Percentiles rank a stretch among this genome's conserved stretches.
These are phyloP conservation scores for Helicostylum pulchrum DNA, from an alignment of 192 early-diverging fungal species.

Conservation along the genomic window DNA sequence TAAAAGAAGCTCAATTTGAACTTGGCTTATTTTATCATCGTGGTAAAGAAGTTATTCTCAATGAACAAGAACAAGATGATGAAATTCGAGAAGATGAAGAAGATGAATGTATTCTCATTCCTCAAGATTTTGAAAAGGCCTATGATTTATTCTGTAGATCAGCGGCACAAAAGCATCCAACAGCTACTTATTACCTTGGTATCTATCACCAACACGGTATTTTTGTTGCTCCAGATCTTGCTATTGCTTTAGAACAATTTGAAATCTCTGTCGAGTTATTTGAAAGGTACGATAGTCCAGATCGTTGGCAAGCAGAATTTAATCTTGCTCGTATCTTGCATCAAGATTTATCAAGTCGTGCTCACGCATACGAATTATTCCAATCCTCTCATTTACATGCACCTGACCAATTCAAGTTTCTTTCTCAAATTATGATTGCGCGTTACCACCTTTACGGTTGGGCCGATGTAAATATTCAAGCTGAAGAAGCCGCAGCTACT, in stretches of 20 bases:
- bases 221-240: slow-evolving; percentile 32
- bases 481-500: slow-evolving; percentile 14
- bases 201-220: slow-evolving; percentile 29
- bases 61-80: slow-evolving; percentile 1
- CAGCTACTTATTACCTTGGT: slow-evolving; percentile 20
- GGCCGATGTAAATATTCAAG: slow-evolving; percentile 24
- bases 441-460: slow-evolving; percentile 35
- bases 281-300: not conserved
- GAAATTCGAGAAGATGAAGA: not conserved
- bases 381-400: slow-evolving; percentile 23
- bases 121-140: slow-evolving; percentile 30
- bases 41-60: slow-evolving; percentile 6
- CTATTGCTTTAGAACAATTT: slow-evolving; percentile 26
- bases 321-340: slow-evolving; percentile 32
- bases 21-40: slow-evolving; percentile 20
- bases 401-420: not conserved
- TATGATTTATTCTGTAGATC: slow-evolving; percentile 29
- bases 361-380: slow-evolving; percentile 18
- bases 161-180: slow-evolving; percentile 17
- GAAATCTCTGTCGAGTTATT: slow-evolving; percentile 17
- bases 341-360: slow-evolving; percentile 18
- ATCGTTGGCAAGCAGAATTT: slow-evolving; percentile 29
- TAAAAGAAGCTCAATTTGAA: slow-evolving; percentile 16
- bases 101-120: slow-evolving; percentile 8
- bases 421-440: slow-evolving; percentile 25